Evolutionary conservation across 2,329 filamentous ascomycete genomes (phyloP), one percentile per base, ranked within the genome.

Genomic region (Colletotrichum lindemuthianum): DNA sequence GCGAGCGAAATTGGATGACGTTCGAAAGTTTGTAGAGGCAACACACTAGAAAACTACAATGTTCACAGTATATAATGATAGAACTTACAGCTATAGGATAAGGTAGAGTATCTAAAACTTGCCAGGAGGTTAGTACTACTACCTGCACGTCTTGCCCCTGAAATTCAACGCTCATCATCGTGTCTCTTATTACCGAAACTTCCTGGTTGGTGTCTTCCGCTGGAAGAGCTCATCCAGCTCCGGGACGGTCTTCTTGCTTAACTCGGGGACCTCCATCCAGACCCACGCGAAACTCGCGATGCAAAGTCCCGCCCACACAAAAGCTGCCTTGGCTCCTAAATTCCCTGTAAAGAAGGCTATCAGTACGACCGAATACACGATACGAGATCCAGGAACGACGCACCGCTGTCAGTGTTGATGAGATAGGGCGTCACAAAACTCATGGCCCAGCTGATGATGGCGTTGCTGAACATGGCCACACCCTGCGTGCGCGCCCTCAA

Each of bases 381-480:
- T 41, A 11, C 39, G 10, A 10, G 39, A 41, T 41, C 39, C 39
- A 41, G 10, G 6, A 41, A 6, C 10, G 39, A 49, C 45, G 15
- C 9, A 49, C 45, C 45, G n/a, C 45, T 49, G 49, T 69, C 67
- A 6, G 67, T 61, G 51, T 69, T 69, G 39, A 69, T 63, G 44
- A 63, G 60, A 16, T 69, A 69, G 4, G 67, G 65, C 6, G 65
- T 56, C 6, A 51, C 41, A 45, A 69, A 65, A 33, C 58, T 52
- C 68, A 64, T 67, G 41, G 68, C 65, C 54, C 63, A 68, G 12
- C 66, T 63, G 7, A 60, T 49, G 41, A 66, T n/a, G 36, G 53
- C 64, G 44, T 66, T 66, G 12, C 44, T 59, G n/a, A 68, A 60
- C 43, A 65, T 68, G 5, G 58, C 51, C 13, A 67, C 44, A 6